phyloP scores from a whole-genome alignment of 2,329 filamentous ascomycete species.

The Emergomyces pasteurianus region DNA sequence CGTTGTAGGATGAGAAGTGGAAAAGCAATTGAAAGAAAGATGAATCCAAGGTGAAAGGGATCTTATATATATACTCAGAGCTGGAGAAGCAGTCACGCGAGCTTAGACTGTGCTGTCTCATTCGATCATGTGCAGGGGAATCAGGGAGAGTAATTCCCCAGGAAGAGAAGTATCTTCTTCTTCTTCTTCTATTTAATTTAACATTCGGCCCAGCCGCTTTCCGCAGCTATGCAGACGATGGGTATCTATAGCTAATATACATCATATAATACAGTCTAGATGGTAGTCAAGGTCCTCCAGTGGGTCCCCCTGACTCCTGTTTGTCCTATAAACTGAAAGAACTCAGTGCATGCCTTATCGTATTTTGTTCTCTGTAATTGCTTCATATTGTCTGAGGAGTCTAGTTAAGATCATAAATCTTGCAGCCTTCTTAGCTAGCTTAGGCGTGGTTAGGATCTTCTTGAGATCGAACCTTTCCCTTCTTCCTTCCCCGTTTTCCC shows the following conservation, averaged over 20 bases:
- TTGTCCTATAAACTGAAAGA: neutral
- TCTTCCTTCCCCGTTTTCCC: conserved; percentile 2
- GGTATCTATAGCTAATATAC: neutral
- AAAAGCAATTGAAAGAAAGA: no score
- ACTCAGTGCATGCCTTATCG: neutral
- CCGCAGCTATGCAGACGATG: neutral
- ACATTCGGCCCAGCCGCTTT: neutral
- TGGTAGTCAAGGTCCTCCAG: neutral
- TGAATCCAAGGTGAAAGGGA: no score
- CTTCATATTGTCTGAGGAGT: conserved; percentile 9
- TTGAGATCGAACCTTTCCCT: conserved; percentile 1
- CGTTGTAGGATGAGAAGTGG: no score
- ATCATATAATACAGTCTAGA: neutral
- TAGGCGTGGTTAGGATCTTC: conserved; percentile 4
- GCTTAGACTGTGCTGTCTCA: no score
- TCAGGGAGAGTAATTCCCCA: no score
- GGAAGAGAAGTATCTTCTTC: neutral
- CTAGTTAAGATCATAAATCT: conserved; percentile 8
- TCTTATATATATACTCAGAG: no score
- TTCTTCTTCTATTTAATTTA: conserved; percentile 1
- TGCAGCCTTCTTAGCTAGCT: conserved; percentile 5
- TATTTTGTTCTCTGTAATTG: conserved; percentile 2
- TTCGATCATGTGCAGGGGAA: no score
- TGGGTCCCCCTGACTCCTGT: neutral
- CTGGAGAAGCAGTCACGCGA: no score